phyloP scores from a whole-genome alignment of 2,329 filamentous ascomycete species.

The Stachybotrys elegans region DNA sequence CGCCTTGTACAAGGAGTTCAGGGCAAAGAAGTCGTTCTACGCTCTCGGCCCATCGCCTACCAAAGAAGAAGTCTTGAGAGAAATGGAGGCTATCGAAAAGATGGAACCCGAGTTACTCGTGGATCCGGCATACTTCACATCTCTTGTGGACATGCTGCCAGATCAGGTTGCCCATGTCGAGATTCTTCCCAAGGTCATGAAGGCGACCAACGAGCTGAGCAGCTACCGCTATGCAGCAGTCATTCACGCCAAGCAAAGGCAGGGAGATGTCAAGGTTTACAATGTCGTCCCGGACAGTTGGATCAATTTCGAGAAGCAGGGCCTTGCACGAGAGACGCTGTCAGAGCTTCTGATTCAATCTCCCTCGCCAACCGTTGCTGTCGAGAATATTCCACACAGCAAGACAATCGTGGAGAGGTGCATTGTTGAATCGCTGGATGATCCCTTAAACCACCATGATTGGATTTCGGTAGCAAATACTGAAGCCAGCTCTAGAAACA shows the following conservation, averaged over 20 bases:
- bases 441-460: not conserved
- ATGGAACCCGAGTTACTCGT: constrained; percentile 14
- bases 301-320: constrained; percentile 14
- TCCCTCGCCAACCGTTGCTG: constrained; percentile 3
- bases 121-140: constrained; percentile 17
- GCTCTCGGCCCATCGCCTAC: not conserved
- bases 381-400: constrained; percentile 20
- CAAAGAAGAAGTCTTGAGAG: constrained; percentile 5
- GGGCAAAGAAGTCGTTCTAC: not conserved
- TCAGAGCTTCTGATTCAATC: not conserved
- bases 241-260: constrained; percentile 10
- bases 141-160: constrained; percentile 4
- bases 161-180: constrained; percentile 19
- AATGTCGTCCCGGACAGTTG: constrained; percentile 9
- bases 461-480: not conserved
- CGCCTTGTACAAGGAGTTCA: constrained; percentile 10
- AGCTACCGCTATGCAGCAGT: constrained; percentile 22
- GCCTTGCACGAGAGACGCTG: constrained; percentile 4
- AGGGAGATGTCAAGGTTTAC: constrained; percentile 2
- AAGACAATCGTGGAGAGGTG: constrained; percentile 23
- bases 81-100: constrained; percentile 10
- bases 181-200: constrained; percentile 22
- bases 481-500: not conserved
- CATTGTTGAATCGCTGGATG: constrained; percentile 10
- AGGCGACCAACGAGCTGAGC: constrained; percentile 22